Base-by-base conservation (phyloP, 2,329 filamentous ascomycete species). In the Phialocephala subalpina region DNA sequence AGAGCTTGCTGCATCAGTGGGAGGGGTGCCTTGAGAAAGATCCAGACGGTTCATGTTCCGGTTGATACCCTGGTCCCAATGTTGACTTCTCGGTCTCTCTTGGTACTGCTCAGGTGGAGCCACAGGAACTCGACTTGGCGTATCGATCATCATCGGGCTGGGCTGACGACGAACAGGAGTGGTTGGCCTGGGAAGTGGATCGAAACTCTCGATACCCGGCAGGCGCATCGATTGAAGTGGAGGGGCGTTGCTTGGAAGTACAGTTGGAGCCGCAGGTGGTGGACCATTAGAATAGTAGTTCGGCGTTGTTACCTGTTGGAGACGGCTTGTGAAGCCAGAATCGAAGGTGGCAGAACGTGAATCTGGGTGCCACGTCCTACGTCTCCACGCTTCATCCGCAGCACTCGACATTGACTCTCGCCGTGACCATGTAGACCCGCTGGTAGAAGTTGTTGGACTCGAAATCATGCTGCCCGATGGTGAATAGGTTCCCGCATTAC, bases 151-250 rank as follows among this genome's bases (percentile, higher is more conserved):
- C 92, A 96, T 94, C 0, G 93, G 92, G 60, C 92, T 94, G 1
- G 87, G 83, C 62, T 86, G 85, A 56, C 90, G 87, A 58, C 87
- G 85, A 1, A 87, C 86, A 8, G 90, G 88, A 0, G 91, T 87
- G 14, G 83, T 77, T 0, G 88, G 85, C 22, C 86, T 86, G 65
- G 86, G 90, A 27, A 92, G 82, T 63, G 92, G 90, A 74, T 95
- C 93, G 73, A 97, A 97, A 18, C 93, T 97, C 77, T 97, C 93
- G 70, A 97, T 97, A 16, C 94, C 94, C 0, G 94, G 94, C 16
- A 97, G 84, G 45, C 93, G 88, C 16, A 93, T 82, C 4, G 84
- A 80, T 7, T 84, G 86, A 72, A 63, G 57, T 8, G 49, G 88
- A 77, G 79, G 87, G 42, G 77, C 70, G 64, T 75, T 74, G 56